Evolutionary conservation across 2,329 filamentous ascomycete genomes (phyloP), one percentile per base, ranked within the genome.

Genomic region (Botrytis sinoallii): DNA sequence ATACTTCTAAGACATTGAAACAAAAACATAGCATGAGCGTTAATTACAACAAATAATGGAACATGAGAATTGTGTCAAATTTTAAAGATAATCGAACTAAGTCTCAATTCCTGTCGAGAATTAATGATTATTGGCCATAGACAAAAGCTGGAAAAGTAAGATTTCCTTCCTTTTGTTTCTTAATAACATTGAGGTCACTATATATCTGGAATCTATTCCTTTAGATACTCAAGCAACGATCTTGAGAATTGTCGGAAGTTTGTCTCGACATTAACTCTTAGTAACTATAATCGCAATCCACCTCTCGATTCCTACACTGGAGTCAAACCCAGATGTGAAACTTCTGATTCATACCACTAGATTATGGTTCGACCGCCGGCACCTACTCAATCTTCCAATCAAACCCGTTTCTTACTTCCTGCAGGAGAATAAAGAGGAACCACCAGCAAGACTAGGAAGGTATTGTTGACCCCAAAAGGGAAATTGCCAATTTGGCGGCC

Each of bases 1-100:
- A 48, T 25, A 12, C 1, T 14, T 52, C 9, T n/a, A 0, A 10
- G 22, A 48, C 8, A 48, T 25, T 10, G 20, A 5, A 25, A 48
- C 46, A 48, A 25, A 14, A 2, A 5, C 4, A n/a, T 25, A 25
- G 25, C 9, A 52, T 52, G 25, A 52, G 46, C 46, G 9, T 12
- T 2, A 25, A 8, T n/a, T 52, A 12, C 46, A 10, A 52, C 10
- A n/a, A 52, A 25, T 4, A n/a, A 3, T n/a, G 25, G 2, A n/a
- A 25, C 0, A 25, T n/a, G 25, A n/a, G 7, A 25, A 4, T 10
- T 4, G n/a, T 52, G 10, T 3, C 10, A n/a, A 52, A 0, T n/a
- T 4, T 14, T n/a, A 5, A 52, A n/a, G 10, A 52, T 14, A 12
- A n/a, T 52, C 48, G 4, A 52, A 52, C 48, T 10, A 52, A 12